A percentile compares a stretch with the other conserved stretches of the same genome.
phyloP scores from a whole-genome alignment of 306 rosid species.

The Prunus mira region DNA sequence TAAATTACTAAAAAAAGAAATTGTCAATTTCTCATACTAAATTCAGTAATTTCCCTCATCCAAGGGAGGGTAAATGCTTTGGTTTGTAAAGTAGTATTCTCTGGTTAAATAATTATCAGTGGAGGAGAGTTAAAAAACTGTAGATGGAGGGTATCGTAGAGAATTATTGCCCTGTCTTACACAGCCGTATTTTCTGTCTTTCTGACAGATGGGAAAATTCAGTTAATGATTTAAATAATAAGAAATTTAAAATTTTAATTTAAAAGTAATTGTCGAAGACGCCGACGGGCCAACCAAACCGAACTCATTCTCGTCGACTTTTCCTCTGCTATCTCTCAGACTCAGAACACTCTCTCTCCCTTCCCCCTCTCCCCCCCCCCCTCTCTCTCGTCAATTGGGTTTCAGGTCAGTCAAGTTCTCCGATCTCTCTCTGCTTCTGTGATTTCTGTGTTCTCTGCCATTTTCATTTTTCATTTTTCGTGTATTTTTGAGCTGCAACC shows the following conservation, averaged over 20 bases:
- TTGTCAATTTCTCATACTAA: too few species aligned
- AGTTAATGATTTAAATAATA: neutral
- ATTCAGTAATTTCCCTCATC: fast-evolving
- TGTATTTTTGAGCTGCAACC: slow-evolving; percentile 10
- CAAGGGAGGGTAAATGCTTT: too few species aligned
- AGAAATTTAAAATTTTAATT: neutral
- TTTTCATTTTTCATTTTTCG: neutral
- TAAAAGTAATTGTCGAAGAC: slow-evolving; percentile 42
- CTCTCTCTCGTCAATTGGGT: slow-evolving; percentile 32
- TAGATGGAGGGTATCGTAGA: slow-evolving; percentile 20
- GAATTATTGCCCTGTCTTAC: slow-evolving; percentile 38
- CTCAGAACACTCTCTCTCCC: slow-evolving; percentile 4
- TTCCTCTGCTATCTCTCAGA: slow-evolving; percentile 14
- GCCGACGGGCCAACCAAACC: slow-evolving; percentile 91
- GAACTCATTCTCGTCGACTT: slow-evolving; percentile 59
- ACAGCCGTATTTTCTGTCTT: slow-evolving; percentile 38
- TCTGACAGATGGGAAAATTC: slow-evolving; percentile 23
- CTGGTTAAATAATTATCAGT: too few species aligned
- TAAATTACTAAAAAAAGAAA: fast-evolving
- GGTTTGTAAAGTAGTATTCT: too few species aligned
- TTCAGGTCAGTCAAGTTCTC: slow-evolving; percentile 34
- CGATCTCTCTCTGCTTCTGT: slow-evolving; percentile 34
- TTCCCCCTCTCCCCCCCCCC: slow-evolving; percentile 4
- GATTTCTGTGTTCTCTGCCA: neutral
- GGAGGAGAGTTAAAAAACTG: neutral